These are phyloP conservation scores for Trichoderma sp. DNA, from an alignment of 2,329 filamentous ascomycete species.

Conservation along the genomic window DNA sequence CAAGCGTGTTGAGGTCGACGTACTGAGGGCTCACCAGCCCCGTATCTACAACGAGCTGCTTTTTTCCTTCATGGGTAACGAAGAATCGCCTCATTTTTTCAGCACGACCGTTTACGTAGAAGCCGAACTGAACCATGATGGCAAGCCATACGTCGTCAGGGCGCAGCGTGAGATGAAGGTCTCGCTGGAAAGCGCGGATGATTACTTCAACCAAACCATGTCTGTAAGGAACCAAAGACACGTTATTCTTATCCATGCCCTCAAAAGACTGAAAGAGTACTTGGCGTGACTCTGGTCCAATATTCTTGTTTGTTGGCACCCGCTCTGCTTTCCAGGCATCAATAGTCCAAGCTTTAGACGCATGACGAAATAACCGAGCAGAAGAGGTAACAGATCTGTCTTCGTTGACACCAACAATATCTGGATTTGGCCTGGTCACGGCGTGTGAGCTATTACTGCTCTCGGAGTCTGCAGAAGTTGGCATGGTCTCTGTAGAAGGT, in stretches of 20 bases:
- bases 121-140: slow-evolving; percentile 27
- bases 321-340: rapidly evolving
- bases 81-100: slow-evolving; percentile 20
- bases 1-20: background rate
- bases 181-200: slow-evolving; percentile 17
- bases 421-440: background rate
- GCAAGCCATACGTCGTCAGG: slow-evolving; percentile 31
- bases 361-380: background rate
- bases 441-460: background rate
- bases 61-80: slow-evolving; percentile 16
- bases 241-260: background rate
- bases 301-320: background rate
- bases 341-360: background rate
- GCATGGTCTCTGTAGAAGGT: background rate
- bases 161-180: slow-evolving; percentile 23
- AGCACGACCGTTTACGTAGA: slow-evolving; percentile 21
- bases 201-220: background rate
- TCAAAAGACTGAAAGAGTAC: background rate
- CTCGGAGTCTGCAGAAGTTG: background rate
- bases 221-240: background rate
- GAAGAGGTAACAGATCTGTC: background rate
- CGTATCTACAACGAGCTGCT: background rate
- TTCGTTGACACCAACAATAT: background rate
- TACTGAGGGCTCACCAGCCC: background rate
- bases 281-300: background rate